Base-by-base conservation (phyloP, 169 alveolate genomes). In the Plasmodium cynomolgi region DNA sequence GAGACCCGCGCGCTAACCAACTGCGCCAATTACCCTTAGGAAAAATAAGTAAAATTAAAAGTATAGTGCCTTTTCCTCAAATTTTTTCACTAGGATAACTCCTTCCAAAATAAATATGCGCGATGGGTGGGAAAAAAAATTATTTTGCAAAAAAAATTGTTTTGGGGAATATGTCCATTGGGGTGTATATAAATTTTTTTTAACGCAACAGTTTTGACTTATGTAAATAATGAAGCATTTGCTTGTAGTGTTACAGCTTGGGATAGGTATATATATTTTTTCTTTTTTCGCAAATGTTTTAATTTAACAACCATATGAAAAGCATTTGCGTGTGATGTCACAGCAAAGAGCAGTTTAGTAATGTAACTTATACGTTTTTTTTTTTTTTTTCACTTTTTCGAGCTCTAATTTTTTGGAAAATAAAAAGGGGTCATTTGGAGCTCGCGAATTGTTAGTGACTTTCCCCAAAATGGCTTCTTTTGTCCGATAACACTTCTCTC, bases 1-100 rank as follows among this genome's bases (percentile, higher is more conserved):
- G 98, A 97, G 98, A 96, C 98, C 98, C 97, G 98, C 98, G 98
- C 98, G 97, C 98, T 97, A 96, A 97, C 98, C 98, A 95, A 96
- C 98, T 97, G 98, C 97, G 98, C 98, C 97, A 97, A 96, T 97
- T 81, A 96, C 97, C 97, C 97, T 39, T 83, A 82, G 9, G 0
- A 33, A 8, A 23, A 23, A 5, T 15, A 71, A 4, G 20, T 1
- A 62, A 26, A 71, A 29, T 81, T 11, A 54, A 13, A 39, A 37
- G 44, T 17, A 62, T 83, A 83, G 37, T 68, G 29, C 39, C 6
- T 11, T 26, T 26, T 62, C 15, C 0, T 62, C 75, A 8, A 8
- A 62, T 1, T n/a, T 62, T 62, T 20, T 9, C 15, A 0, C 9
- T 62, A 62, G 3, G 1, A 9, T 5, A 17, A 62, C 33, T 11